Evolutionary conservation across 306 rosid genomes (phyloP).

Genomic region (Gynostemma pentaphyllum): DNA sequence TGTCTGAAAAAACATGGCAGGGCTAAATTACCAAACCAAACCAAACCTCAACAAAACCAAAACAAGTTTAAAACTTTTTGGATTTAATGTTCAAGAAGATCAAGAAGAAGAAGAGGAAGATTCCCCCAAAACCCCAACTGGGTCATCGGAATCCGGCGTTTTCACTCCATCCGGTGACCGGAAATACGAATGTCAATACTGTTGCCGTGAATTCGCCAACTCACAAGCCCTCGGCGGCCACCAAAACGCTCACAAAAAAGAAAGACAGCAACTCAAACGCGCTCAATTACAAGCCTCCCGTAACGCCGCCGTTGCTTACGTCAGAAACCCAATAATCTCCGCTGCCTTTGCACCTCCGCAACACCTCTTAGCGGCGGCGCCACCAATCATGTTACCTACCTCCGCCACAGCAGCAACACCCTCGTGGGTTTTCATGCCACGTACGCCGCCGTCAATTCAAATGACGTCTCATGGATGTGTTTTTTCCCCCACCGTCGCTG

Average conservation of each 20-base stretch:
- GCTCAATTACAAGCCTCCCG: conserved; percentile 80
- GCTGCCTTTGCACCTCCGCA: conserved; percentile 87
- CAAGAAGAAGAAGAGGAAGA: conserved; percentile 57
- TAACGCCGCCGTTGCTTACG: conserved; percentile 77
- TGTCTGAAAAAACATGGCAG: background rate
- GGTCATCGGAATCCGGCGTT: conserved; percentile 50
- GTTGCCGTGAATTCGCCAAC: conserved; percentile 84
- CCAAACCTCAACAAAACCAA: conserved; percentile 14
- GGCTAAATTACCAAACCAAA: conserved; percentile 12
- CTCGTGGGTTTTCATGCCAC: conserved; percentile 70
- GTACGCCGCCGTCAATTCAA: conserved; percentile 27
- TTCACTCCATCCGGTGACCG: conserved; percentile 52
- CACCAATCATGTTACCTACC: conserved; percentile 6
- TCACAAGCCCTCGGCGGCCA: conserved; percentile 99
- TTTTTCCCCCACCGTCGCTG: conserved; percentile 33
- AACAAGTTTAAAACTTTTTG: conserved; percentile 65
- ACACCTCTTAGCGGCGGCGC: conserved; percentile 61
- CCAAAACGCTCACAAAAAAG: conserved; percentile 98
- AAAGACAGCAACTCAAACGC: conserved; percentile 79
- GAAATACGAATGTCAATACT: conserved; percentile 93
- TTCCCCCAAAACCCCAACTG: conserved; percentile 53
- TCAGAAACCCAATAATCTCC: conserved; percentile 76
- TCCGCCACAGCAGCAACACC: conserved; percentile 8
- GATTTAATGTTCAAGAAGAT: conserved; percentile 67
- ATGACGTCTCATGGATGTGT: conserved; percentile 36